phyloP scores from a whole-genome alignment of 2,329 filamentous ascomycete genomes.

The Penicillium thymicola region DNA sequence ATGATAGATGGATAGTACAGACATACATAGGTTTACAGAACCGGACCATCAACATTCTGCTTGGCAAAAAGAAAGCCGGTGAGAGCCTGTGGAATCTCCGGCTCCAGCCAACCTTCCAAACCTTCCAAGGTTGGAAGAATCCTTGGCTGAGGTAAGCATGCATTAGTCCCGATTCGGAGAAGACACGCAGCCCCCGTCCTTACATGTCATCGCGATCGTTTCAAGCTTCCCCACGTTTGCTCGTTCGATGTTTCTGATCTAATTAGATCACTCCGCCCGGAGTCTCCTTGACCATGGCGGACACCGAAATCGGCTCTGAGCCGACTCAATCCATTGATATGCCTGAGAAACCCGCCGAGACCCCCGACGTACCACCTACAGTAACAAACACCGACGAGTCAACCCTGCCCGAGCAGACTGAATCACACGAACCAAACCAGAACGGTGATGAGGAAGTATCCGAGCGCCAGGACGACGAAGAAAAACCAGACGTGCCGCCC shows the following conservation, averaged over 20 bases:
- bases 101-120: not conserved
- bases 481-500: constrained; percentile 26
- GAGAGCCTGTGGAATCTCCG: not conserved
- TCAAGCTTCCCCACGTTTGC: constrained; percentile 11
- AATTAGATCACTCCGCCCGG: constrained; percentile 31
- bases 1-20: no score
- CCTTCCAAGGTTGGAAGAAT: not conserved
- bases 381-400: constrained; percentile 34
- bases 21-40: not conserved
- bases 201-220: constrained; percentile 9
- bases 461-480: constrained; percentile 18
- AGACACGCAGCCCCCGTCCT: constrained; percentile 29
- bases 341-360: constrained; percentile 29
- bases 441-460: constrained; percentile 14
- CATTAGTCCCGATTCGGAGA: constrained; percentile 27
- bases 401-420: constrained; percentile 25
- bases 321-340: constrained; percentile 24
- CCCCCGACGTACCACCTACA: constrained; percentile 26
- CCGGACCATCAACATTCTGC: not conserved
- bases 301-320: constrained; percentile 39
- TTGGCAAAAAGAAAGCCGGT: not conserved
- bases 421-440: constrained; percentile 30
- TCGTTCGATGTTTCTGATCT: constrained; percentile 24
- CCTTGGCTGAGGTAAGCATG: constrained; percentile 16
- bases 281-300: constrained; percentile 43